Base-by-base conservation (phyloP, 2,329 filamentous ascomycete genomes). In the Cercospora sojina region DNA sequence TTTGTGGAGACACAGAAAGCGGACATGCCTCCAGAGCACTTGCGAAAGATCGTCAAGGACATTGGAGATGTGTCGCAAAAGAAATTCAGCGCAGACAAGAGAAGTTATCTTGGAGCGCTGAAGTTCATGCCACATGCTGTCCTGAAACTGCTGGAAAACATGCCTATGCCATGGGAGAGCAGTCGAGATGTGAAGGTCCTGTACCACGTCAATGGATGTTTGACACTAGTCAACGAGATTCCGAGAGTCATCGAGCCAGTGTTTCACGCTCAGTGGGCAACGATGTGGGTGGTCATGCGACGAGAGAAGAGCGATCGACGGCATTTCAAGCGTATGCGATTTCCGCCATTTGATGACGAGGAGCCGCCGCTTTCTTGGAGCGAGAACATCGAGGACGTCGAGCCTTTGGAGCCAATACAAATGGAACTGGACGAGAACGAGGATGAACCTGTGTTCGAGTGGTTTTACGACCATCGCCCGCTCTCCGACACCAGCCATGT, bases 71-170 rank as follows among this genome's bases (percentile, higher is more conserved):
- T 99, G 59, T 98, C 94, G 62, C 96, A 99, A 80, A 98, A 97
- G 84, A 98, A 97, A 80, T 99, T 97, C 83, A 97, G 92, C 72
- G 97, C 91, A 77, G 95, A 99, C 83, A 99, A 99, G 85, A 88
- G 95, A 73, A 97, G 93, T 80, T 99, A 99, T 79, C 86, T 99
- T 57, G 96, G 96, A 69, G 95, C 96, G 35, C 82, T 99, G 70
- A 99, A 99, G 82, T 99, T 97, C 82, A 99, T 99, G 95, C 95
- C 95, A 1, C 95, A 99, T 78, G 95, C 95, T 5, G 95, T 99
- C 10, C 82, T 99, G 82, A 99, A 99, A 83, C 85, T 99, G 25
- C 80, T 99, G 64, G 95, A 99, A 83, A 99, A 99, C 75, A 99
- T 99, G 95, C 95, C 95, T 3, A 99, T 99, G 95, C 95, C 95